Evolutionary conservation across 2,329 filamentous ascomycete species (phyloP).

Genomic region (Zelopaecilomyces penicillatus): DNA sequence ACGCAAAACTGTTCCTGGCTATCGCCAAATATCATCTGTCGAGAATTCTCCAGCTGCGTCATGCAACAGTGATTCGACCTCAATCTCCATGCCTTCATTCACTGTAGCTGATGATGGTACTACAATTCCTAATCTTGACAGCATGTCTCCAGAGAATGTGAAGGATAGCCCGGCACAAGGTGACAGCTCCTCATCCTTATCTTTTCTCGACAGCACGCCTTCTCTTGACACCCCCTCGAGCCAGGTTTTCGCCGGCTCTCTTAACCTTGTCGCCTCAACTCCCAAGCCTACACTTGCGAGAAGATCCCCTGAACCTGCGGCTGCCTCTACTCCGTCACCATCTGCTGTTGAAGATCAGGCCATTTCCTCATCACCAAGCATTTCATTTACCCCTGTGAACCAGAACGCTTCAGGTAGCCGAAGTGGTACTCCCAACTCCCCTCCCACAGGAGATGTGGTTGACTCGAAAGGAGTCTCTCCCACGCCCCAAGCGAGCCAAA

Average conservation of each 20-base stretch:
- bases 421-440: background rate
- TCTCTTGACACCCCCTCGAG: background rate
- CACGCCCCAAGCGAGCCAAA: too few species aligned
- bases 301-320: background rate
- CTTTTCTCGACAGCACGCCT: constrained; percentile 5
- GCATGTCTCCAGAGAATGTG: background rate
- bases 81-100: background rate
- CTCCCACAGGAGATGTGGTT: background rate
- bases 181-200: constrained; percentile 2
- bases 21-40: too few species aligned
- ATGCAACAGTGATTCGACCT: background rate
- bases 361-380: constrained; percentile 1
- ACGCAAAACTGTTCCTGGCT: too few species aligned
- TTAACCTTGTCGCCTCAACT: too few species aligned
- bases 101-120: background rate
- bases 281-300: too few species aligned
- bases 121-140: background rate
- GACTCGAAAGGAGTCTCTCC: background rate
- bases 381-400: constrained; percentile 21
- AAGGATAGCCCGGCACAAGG: background rate
- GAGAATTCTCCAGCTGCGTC: too few species aligned
- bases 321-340: background rate
- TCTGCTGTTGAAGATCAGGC: background rate
- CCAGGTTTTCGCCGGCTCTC: background rate
- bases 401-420: constrained; percentile 7